Percentiles rank a stretch among this genome's conserved stretches.
Conservation (phyloP, 2,329 filamentous ascomycete species). For the Fusarium citri region DNA sequence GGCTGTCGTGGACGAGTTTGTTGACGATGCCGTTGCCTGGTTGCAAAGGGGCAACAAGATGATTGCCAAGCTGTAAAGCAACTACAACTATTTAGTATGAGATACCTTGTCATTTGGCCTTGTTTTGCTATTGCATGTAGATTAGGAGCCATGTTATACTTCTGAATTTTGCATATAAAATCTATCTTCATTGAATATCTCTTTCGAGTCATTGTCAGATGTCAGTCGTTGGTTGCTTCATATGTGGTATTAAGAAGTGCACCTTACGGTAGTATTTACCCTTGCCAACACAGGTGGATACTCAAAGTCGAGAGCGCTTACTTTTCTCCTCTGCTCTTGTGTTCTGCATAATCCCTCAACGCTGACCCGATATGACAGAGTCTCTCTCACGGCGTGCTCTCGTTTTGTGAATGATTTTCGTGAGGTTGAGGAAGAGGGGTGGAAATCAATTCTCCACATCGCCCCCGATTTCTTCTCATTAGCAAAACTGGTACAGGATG, state of each 20-base stretch:
- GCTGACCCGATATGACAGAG: not conserved
- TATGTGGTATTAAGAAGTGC: not conserved
- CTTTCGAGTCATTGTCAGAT: not conserved
- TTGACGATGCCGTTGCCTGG: slow-evolving; percentile 79
- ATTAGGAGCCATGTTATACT: slow-evolving; percentile 32
- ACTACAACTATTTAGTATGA: slow-evolving; percentile 1
- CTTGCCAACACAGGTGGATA: not conserved
- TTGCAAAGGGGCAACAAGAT: slow-evolving; percentile 76
- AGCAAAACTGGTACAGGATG: not conserved
- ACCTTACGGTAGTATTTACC: not conserved
- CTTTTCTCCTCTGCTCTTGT: not conserved
- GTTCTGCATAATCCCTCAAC: not conserved
- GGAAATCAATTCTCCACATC: not conserved
- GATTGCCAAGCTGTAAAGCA: slow-evolving; percentile 74
- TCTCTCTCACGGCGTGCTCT: slow-evolving; percentile 3
- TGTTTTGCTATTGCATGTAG: slow-evolving; percentile 39
- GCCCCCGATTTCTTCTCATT: not conserved
- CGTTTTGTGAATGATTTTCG: not conserved
- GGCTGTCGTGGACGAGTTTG: slow-evolving; percentile 93
- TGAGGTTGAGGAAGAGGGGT: not conserved
- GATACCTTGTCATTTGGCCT: slow-evolving; percentile 20
- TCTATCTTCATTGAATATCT: not conserved
- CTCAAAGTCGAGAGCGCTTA: not conserved
- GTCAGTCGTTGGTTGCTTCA: not conserved
- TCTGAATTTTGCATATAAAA: not conserved